Evolutionary conservation across 2,329 filamentous ascomycete genomes (phyloP), one percentile per base, ranked within the genome.

Genomic region (Neofusicoccum cordaticola): DNA sequence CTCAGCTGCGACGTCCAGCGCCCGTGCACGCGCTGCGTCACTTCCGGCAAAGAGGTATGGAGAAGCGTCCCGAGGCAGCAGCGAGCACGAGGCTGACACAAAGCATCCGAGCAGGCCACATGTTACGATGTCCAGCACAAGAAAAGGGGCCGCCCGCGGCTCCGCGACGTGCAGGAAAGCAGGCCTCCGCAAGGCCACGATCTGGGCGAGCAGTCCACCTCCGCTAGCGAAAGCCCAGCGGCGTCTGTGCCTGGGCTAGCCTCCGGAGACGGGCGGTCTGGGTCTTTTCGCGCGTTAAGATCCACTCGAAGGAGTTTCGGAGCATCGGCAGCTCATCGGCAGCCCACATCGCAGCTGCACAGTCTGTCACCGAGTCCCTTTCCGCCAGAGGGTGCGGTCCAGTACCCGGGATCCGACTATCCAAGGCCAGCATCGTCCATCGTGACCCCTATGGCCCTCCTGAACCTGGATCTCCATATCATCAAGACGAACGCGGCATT

Each of bases 61-160:
- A 19, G 13, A 12, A 47, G 4, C n/a, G 17, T 13, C 37, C 47
- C 35, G 9, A 53, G n/a, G 15, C 39, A 22, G 11, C 27, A 37
- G 56, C 7, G 11, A 39, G 9, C 51, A 42, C 37, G 2, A 51
- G 37, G 63, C 52, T 64, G 44, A 58, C 48, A 39, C n/a, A 9
- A 17, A 19, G 4, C 34, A 35, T 17, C 39, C 45, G 35, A 51
- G 37, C 71, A 94, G 81, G 90, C 93, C 65, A 84, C 88, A 7
- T 95, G 91, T 73, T 83, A 92, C 70, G 91, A 95, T 76, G 91
- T 95, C 39, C 89, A 92, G 72, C 91, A 95, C 77, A 95, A 94
- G 77, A 95, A 94, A 75, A 83, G 91, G 70, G 91, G 91, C 47
- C 85, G 91, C 56, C 91, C 91, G 66, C 85, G 91, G 68, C 80